Evolutionary conservation across 2,329 filamentous ascomycete species (phyloP).

Genomic region (Tolypocladium inflatum): DNA sequence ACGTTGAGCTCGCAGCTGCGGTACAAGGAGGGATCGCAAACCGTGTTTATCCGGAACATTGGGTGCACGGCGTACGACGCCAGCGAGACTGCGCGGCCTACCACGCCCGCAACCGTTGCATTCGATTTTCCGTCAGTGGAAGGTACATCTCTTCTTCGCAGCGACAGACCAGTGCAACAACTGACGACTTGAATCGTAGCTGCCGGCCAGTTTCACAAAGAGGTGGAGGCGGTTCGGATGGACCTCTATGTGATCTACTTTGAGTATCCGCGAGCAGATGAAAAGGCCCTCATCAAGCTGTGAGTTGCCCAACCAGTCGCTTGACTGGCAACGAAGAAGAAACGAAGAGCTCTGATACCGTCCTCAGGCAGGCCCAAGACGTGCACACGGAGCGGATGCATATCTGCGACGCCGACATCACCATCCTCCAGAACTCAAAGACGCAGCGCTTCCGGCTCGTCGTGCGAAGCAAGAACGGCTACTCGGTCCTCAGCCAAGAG

Average conservation of each 20-base stretch:
- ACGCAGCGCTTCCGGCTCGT: slow-evolving; percentile 2
- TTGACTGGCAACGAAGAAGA: neutral
- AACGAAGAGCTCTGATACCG: neutral
- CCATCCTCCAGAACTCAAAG: slow-evolving; percentile 1
- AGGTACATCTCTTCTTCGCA: neutral
- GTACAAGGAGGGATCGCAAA: neutral
- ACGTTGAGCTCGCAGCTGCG: neutral
- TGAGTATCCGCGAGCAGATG: neutral
- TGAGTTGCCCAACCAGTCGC: neutral
- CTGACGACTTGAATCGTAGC: neutral
- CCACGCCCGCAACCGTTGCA: neutral
- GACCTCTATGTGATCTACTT: slow-evolving; percentile 3
- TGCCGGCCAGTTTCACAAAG: neutral
- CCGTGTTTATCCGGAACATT: neutral
- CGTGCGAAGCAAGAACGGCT: slow-evolving; percentile 1
- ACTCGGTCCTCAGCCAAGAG: slow-evolving; percentile 2
- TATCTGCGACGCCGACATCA: slow-evolving; percentile 4
- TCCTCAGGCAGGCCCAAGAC: neutral
- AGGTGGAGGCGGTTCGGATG: slow-evolving; percentile 3
- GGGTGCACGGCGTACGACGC: neutral
- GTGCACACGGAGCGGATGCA: slow-evolving; percentile 5
- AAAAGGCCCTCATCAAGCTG: slow-evolving; percentile 1
- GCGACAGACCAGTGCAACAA: neutral
- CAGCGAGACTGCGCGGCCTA: neutral
- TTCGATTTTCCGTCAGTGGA: neutral